These are phyloP conservation scores for Rugonectria rugulosa DNA, from an alignment of 2,329 filamentous ascomycete species.

Conservation along the genomic window DNA sequence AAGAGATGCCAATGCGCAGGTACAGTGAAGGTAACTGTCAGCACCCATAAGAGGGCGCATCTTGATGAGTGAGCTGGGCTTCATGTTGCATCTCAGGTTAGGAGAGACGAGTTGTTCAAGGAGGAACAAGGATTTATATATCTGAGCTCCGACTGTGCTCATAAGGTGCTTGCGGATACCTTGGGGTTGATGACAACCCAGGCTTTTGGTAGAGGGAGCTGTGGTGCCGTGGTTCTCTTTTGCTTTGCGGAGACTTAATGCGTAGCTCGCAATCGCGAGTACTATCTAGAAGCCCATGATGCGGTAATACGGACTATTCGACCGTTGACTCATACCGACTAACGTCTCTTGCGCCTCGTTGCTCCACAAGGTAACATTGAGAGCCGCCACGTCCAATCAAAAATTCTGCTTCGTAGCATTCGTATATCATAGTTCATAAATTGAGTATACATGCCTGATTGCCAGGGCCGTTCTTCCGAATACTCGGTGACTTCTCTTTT, in stretches of 20 bases:
- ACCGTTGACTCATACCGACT: background rate
- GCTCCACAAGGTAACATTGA: background rate
- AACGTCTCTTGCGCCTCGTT: no score
- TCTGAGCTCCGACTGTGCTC: no score
- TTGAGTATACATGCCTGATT: background rate
- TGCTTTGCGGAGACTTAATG: background rate
- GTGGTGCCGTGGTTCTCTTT: no score
- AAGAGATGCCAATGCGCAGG: conserved; percentile 1
- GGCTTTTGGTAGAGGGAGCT: no score
- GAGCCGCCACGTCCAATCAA: background rate
- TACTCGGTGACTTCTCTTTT: background rate
- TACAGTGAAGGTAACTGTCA: conserved; percentile 25
- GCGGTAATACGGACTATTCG: background rate
- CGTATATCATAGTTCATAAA: background rate
- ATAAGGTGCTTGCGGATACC: no score
- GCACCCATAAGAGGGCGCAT: background rate
- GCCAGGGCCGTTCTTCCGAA: no score
- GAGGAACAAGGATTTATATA: no score
- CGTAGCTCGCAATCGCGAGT: background rate
- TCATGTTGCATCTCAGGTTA: background rate
- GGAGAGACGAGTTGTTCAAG: background rate
- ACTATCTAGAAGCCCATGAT: background rate
- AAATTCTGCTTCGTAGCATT: background rate
- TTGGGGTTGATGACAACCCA: no score
- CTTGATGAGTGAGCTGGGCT: no score